Conservation (phyloP, 805 yeast genomes). For the Kluyveromyces aestuarii region DNA sequence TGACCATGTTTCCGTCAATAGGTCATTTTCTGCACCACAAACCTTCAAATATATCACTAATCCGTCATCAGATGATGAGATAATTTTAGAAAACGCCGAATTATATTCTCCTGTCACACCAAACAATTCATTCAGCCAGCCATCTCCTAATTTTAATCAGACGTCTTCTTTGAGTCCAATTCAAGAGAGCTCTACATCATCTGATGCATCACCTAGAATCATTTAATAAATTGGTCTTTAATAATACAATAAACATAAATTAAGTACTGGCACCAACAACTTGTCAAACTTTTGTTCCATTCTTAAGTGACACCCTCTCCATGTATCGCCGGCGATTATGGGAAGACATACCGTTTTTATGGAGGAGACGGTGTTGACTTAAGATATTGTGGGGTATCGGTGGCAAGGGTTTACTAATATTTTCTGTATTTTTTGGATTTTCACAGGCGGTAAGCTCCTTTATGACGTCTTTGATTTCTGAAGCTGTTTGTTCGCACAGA, state of each 20-base stretch:
- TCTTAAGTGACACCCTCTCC: background rate
- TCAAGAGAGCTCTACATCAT: constrained; percentile 24
- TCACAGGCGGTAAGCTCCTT: constrained; percentile 8
- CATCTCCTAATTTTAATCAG: constrained; percentile 17
- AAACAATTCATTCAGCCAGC: constrained; percentile 16
- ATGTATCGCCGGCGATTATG: constrained; percentile 1
- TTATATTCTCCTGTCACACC: constrained; percentile 10
- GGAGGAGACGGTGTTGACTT: background rate
- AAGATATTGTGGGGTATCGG: background rate
- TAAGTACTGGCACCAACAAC: background rate
- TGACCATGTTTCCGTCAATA: constrained; percentile 9
- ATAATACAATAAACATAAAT: background rate
- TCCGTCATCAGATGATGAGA: constrained; percentile 3
- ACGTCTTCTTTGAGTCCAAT: constrained; percentile 24
- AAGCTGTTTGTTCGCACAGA: constrained; percentile 25
- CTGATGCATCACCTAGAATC: constrained; percentile 21
- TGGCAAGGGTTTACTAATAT: background rate
- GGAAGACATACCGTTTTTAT: background rate
- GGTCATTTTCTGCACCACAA: constrained; percentile 1
- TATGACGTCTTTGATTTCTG: constrained; percentile 18
- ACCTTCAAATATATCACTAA: background rate
- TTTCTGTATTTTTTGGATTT: background rate
- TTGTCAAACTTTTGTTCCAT: background rate
- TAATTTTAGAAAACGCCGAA: background rate
- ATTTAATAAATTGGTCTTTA: background rate